Conservation (phyloP, 495 filamentous ascomycete genomes). For the Apiosordaria backusii region DNA sequence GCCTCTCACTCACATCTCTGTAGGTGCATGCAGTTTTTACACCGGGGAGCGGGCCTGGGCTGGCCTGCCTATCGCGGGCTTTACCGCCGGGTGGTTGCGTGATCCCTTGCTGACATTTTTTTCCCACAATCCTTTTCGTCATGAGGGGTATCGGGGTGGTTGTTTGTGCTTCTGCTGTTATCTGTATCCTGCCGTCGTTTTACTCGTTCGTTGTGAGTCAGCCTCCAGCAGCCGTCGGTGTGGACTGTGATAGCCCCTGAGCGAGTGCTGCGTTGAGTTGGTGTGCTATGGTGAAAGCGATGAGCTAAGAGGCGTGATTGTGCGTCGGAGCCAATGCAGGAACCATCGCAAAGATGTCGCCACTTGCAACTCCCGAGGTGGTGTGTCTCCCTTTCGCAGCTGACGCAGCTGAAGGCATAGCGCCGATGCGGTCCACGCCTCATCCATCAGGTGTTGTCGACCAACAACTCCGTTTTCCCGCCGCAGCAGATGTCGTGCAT, state of each 20-base stretch:
- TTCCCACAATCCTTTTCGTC: background rate
- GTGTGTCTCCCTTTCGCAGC: background rate
- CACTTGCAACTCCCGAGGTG: background rate
- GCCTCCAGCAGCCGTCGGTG: background rate
- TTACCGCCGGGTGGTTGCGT: background rate
- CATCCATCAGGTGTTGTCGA: background rate
- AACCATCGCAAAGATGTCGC: background rate
- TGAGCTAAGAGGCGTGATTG: background rate
- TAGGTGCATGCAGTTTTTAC: background rate
- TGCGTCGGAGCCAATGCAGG: background rate
- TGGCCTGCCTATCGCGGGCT: background rate
- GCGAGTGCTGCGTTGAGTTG: background rate
- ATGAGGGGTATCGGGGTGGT: background rate
- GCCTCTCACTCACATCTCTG: background rate
- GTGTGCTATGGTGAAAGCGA: background rate
- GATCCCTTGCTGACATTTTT: background rate
- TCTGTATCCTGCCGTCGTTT: too few species aligned
- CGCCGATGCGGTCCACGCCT: background rate
- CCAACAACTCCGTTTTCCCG: background rate
- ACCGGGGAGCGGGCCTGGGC: background rate
- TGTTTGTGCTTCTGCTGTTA: background rate
- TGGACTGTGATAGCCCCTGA: background rate
- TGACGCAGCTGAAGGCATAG: background rate
- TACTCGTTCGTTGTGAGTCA: too few species aligned
- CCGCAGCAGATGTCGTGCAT: background rate